Conservation (phyloP, 176 grass and related monocot genomes). For the Cenchrus purpureus region DNA sequence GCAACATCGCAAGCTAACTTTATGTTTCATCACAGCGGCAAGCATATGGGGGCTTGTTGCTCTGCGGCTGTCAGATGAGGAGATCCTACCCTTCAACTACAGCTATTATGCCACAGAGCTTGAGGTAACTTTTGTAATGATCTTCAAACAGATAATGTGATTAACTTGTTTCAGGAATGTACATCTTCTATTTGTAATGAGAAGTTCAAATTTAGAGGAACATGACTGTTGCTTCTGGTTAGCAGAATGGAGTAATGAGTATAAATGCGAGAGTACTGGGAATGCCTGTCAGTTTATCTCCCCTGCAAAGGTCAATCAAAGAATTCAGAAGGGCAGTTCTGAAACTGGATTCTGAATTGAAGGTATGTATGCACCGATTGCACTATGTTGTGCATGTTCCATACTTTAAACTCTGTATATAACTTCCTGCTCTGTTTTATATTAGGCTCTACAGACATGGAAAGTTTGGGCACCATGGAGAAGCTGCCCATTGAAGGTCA, state of each 20-base stretch:
- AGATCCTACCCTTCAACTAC: slow-evolving; percentile 92
- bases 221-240: slow-evolving; percentile 25
- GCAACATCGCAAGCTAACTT: slow-evolving; percentile 12
- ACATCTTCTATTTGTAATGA: slow-evolving; percentile 5
- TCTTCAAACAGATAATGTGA: slow-evolving; percentile 6
- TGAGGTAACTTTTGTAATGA: slow-evolving; percentile 54
- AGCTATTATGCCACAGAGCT: slow-evolving; percentile 66
- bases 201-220: slow-evolving; percentile 27
- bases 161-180: slow-evolving; percentile 14
- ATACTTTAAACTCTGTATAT: not conserved
- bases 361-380: slow-evolving; percentile 50
- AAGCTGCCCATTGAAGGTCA: slow-evolving; percentile 56
- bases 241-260: slow-evolving; percentile 46
- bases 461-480: slow-evolving; percentile 50
- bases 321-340: slow-evolving; percentile 62
- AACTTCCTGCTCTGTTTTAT: not conserved
- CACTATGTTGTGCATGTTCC: not conserved
- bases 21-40: slow-evolving; percentile 49
- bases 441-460: slow-evolving; percentile 61
- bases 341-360: slow-evolving; percentile 71
- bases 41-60: slow-evolving; percentile 91
- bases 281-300: slow-evolving; percentile 64
- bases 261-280: slow-evolving; percentile 49
- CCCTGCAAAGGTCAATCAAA: slow-evolving; percentile 76
- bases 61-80: slow-evolving; percentile 82